Evolutionary conservation across 345 rosid genomes (phyloP), one percentile per base, ranked within the genome.

Genomic region (Punica granatum): DNA sequence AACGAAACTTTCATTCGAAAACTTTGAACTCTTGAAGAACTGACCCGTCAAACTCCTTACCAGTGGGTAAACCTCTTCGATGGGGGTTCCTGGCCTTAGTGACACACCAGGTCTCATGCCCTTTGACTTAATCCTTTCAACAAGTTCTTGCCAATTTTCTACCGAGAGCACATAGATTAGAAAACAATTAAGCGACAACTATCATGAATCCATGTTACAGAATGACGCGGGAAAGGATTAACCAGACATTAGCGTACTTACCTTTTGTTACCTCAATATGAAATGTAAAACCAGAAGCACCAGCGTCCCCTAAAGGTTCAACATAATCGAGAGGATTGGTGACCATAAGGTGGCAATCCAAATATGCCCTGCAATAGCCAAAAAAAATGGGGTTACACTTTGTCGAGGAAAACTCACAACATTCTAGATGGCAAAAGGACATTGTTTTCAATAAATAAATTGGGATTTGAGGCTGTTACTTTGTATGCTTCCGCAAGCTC

Each of bases 271-370:
- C 89, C 77, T 93, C 97, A 60, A 93, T 77, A 53, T 93, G 98
- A 85, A 93, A 93, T 28, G 98, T 93, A 77, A 93, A 90, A 67
- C 97, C 90, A 30, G 98, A 90, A n/a, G 97, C 98, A 41, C 97
- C 97, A 56, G 97, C 92, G 67, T 88, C 84, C 39, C 80, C 85
- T 65, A 92, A 70, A 36, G 82, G 84, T 71, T 92, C 86, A 31
- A 92, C 81, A 71, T 92, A 92, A 83, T 92, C 98, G 68, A 88
- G 75, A 6, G 98, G 98, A 75, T 92, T 90, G 39, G 89, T 84
- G 56, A 92, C 98, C 97, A 92, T 88, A 60, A 92, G 85, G 75
- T 88, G 98, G 76, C 98, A 93, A 79, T 93, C 98, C 71, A 93
- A 79, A 81, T 86, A 93, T 60, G 96, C 94, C 80, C 94, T 93